Evolutionary conservation across 2,329 filamentous ascomycete genomes (phyloP).

Genomic region (Lecanicillium sp.): DNA sequence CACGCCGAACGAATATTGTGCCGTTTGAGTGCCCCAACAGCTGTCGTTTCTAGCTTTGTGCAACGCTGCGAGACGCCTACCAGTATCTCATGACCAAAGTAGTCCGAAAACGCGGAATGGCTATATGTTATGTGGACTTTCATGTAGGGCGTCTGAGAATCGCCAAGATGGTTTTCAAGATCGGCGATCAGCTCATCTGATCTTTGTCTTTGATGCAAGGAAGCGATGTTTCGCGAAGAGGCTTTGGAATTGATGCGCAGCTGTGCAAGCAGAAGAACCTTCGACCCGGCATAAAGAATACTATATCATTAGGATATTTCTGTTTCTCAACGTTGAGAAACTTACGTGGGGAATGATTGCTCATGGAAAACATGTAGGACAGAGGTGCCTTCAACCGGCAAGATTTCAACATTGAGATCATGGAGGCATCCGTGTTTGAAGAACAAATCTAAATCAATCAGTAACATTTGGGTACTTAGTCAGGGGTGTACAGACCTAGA

Average conservation of each 20-base stretch:
- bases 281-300: slow-evolving; percentile 37
- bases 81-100: slow-evolving; percentile 18
- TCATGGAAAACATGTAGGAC: slow-evolving; percentile 43
- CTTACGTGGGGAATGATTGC: slow-evolving; percentile 37
- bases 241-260: slow-evolving; percentile 28
- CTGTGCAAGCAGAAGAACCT: slow-evolving; percentile 43
- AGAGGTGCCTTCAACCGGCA: slow-evolving; percentile 34
- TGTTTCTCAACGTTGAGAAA: neutral
- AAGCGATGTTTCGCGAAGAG: slow-evolving; percentile 3
- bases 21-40: slow-evolving; percentile 43
- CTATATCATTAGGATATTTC: slow-evolving; percentile 25
- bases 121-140: slow-evolving; percentile 47
- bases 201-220: slow-evolving; percentile 29
- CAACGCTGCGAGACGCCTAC: slow-evolving; percentile 33
- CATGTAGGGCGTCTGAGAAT: slow-evolving; percentile 42
- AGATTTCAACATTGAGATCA: slow-evolving; percentile 41
- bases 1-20: slow-evolving; percentile 44
- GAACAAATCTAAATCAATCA: slow-evolving; percentile 23
- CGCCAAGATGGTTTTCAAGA: slow-evolving; percentile 51
- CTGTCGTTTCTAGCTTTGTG: slow-evolving; percentile 48
- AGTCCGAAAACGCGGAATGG: slow-evolving; percentile 48
- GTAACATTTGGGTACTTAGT: neutral
- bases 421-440: slow-evolving; percentile 44
- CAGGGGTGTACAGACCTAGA: neutral
- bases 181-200: slow-evolving; percentile 54